phyloP scores from a whole-genome alignment of 2,329 filamentous ascomycete species.

The Hypoxylon sp. region DNA sequence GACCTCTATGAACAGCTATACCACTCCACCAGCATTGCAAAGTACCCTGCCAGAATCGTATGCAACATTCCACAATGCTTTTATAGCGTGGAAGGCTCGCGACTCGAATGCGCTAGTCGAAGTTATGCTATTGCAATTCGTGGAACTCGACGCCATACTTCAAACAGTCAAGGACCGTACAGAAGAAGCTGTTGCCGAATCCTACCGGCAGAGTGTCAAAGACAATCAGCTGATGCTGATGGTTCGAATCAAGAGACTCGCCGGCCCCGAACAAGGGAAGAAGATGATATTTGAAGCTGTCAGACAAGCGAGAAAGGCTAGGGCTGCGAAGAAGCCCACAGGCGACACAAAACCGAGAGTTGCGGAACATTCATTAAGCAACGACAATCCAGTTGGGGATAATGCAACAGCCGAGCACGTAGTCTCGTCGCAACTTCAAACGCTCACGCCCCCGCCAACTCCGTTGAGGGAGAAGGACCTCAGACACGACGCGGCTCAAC shows the following conservation, averaged over 20 bases:
- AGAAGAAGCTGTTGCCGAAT: conserved; percentile 74
- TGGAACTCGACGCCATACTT: conserved; percentile 84
- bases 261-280: conserved; percentile 75
- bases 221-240: conserved; percentile 83
- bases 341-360: conserved; percentile 77
- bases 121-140: conserved; percentile 86
- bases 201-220: conserved; percentile 82
- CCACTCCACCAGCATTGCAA: conserved; percentile 67
- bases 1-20: conserved; percentile 71
- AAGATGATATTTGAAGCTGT: conserved; percentile 79
- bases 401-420: conserved; percentile 52
- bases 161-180: conserved; percentile 83
- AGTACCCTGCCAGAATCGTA: conserved; percentile 74
- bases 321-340: conserved; percentile 69
- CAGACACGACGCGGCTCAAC: conserved; percentile 49
- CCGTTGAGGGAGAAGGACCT: conserved; percentile 53
- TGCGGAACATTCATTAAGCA: conserved; percentile 56
- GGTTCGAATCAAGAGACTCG: conserved; percentile 80
- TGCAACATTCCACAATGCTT: conserved; percentile 78
- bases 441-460: conserved; percentile 63
- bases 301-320: conserved; percentile 71
- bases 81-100: conserved; percentile 84
- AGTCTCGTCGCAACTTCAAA: conserved; percentile 55
- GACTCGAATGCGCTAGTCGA: conserved; percentile 81
- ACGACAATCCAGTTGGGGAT: conserved; percentile 51